Evolutionary conservation across 148 eudicot genomes (phyloP), one percentile per base, ranked within the genome.

Genomic region (Rhododendron vialii): DNA sequence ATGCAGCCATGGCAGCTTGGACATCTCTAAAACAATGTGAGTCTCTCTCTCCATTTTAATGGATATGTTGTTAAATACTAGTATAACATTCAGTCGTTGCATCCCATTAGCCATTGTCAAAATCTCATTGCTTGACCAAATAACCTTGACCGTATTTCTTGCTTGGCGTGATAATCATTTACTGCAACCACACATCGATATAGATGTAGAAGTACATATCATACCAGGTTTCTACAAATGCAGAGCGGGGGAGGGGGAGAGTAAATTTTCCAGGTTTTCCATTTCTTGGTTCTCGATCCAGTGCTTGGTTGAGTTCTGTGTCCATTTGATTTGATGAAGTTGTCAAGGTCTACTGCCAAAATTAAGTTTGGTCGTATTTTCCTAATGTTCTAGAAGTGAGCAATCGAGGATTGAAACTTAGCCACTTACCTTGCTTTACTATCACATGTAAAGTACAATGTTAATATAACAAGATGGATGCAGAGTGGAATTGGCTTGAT

Each of bases 1-100:
- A 92, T 88, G 94, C 98, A 57, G 98, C 98, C 76, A 86, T 94
- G 94, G 90, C 98, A 82, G 94, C 98, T 36, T 94, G 98, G 98
- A 89, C 91, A 67, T 93, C 93, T 59, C 91, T 94, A 45, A 93
- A 93, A 89, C 93, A 91, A 88, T 81, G 96, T 93, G 88, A 91
- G 95, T 88, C 82, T 67, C 13, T 13, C 9, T 33, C 80, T 74
- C 33, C 43, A 73, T 22, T 84, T 73, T 33, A 78, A n/a, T 41
- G 30, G 13, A 35, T 63, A 41, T 45, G 20, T 41, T n/a, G 17
- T n/a, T n/a, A 28, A 71, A 47, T 71, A 45, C 11, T 30, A 47
- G 2, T 47, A 4, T 18, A 10, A 28, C 48, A 76, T 63, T 61
- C 18, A 26, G 30, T 45, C 12, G 17, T 83, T 69, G 41, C 61